These are phyloP conservation scores for Lachancea mirantina DNA, from an alignment of 805 yeast genomes.

Conservation along the genomic window DNA sequence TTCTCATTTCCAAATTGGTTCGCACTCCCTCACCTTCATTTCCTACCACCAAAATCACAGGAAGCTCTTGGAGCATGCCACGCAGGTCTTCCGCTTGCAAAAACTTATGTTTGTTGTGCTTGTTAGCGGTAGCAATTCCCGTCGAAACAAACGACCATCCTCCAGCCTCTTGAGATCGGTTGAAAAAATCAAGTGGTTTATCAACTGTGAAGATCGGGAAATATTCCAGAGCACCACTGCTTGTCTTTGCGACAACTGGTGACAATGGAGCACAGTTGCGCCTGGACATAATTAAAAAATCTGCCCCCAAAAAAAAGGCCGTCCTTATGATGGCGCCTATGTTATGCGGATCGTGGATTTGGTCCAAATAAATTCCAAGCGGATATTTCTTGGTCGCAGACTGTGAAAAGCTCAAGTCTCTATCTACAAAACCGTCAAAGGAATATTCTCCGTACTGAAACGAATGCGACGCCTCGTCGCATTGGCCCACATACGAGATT, in stretches of 20 bases:
- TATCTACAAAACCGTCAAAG: conserved; percentile 14
- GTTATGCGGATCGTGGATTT: conserved; percentile 80
- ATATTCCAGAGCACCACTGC: conserved; percentile 79
- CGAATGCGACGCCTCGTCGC: conserved; percentile 14
- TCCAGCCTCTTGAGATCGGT: conserved; percentile 39
- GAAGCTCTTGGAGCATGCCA: conserved; percentile 40
- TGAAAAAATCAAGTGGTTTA: conserved; percentile 59
- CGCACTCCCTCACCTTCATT: conserved; percentile 83
- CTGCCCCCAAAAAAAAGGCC: conserved; percentile 77
- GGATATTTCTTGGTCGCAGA: conserved; percentile 39
- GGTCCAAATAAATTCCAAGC: conserved; percentile 68
- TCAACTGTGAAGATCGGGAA: conserved; percentile 51
- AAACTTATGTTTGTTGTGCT: conserved; percentile 30
- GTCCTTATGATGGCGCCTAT: conserved; percentile 77
- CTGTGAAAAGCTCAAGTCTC: conserved; percentile 25
- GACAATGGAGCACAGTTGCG: conserved; percentile 68
- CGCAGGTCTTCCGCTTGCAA: conserved; percentile 39
- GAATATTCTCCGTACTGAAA: conserved; percentile 9
- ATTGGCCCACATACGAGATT: conserved; percentile 27
- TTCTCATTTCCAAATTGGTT: conserved; percentile 49
- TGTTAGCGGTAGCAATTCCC: conserved; percentile 34
- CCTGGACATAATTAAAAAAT: conserved; percentile 63
- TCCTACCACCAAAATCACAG: conserved; percentile 70
- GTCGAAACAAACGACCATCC: conserved; percentile 74
- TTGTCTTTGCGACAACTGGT: conserved; percentile 71